Base-by-base conservation (phyloP, 2,329 filamentous ascomycete genomes). In the Lachnellula suecica region DNA sequence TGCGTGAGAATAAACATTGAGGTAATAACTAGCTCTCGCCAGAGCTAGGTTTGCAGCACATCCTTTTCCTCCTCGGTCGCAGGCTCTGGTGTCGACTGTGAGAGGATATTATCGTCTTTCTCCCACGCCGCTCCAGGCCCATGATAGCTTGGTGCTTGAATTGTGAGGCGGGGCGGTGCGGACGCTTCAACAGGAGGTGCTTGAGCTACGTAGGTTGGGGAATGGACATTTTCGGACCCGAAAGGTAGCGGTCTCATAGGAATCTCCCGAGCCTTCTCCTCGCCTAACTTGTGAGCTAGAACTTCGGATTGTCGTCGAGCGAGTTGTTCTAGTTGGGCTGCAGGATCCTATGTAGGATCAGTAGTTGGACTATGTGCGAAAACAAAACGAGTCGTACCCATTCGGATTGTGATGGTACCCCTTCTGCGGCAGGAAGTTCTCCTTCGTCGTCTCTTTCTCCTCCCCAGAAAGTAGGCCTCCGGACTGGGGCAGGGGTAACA, bases 401-500 rank as follows among this genome's bases (percentile, higher is more conserved):
- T 71, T 96, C 90, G 68, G 83, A 81, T 79, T 96, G 92, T 70
- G 83, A 79, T 57, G 92, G 91, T 59, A 96, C 91, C 47, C 91
- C 92, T 68, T 89, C 83, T 45, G 92, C 91, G 59, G 77, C 76
- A 56, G 90, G 90, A 61, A 96, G 76, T 64, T 79, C 76, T 57
- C 78, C 79, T 58, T 75, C 72, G 34, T 75, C 75, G 54, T 82
- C 74, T 58, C 66, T 70, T 51, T 69, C 61, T 49, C 70, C 70
- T 43, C 81, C 84, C 86, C 85, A 90, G 68, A 87, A 88, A 46
- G 74, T 85, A 29, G 80, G 76, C 62, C 87, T 79, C 57, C 82
- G 81, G 62, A 93, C 79, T 15, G 91, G 91, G 13, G 91, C 91
- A 2, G 92, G 92, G 9, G 92, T 97, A 31, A 96, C 92, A 4